These are phyloP conservation scores for Tuber indicum DNA, from an alignment of 495 filamentous ascomycete species.

Conservation along the genomic window DNA sequence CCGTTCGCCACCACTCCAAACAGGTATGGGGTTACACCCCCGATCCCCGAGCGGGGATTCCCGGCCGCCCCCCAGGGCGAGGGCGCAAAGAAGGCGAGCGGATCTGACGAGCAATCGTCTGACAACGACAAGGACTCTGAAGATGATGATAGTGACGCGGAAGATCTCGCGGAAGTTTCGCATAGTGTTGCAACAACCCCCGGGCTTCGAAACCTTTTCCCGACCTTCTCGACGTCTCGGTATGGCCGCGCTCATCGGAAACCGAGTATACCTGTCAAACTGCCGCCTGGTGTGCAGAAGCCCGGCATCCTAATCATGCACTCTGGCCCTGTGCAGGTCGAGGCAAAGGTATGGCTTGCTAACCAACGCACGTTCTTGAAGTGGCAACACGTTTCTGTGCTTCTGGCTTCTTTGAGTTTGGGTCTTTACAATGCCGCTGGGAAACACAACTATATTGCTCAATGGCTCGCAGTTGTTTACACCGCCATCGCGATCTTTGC, in stretches of 20 bases:
- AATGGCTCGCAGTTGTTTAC: slow-evolving; percentile 70
- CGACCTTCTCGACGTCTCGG: slow-evolving; percentile 65
- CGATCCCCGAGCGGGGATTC: slow-evolving; percentile 22
- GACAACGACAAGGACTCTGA: slow-evolving; percentile 23
- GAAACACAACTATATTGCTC: slow-evolving; percentile 61
- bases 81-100: slow-evolving; percentile 9
- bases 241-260: slow-evolving; percentile 47
- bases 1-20: slow-evolving; percentile 19
- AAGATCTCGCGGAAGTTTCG: slow-evolving; percentile 30
- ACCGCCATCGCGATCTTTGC: slow-evolving; percentile 74
- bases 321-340: slow-evolving; percentile 77
- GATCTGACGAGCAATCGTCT: slow-evolving; percentile 14
- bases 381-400: slow-evolving; percentile 87
- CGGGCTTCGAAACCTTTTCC: slow-evolving; percentile 56
- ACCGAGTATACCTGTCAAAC: slow-evolving; percentile 37
- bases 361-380: slow-evolving; percentile 97
- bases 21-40: slow-evolving; percentile 20
- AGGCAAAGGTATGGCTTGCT: slow-evolving; percentile 96
- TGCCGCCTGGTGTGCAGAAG: slow-evolving; percentile 81
- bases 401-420: slow-evolving; percentile 74
- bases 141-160: slow-evolving; percentile 27
- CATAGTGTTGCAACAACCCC: slow-evolving; percentile 28
- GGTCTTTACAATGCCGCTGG: slow-evolving; percentile 83
- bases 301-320: slow-evolving; percentile 88
- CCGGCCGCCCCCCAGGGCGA: slow-evolving; percentile 19